A percentile compares a stretch with the other conserved stretches of the same genome.
These are phyloP conservation scores for Cryphonectria parasitica DNA, from an alignment of 2,329 filamentous ascomycete genomes.

Conservation along the genomic window DNA sequence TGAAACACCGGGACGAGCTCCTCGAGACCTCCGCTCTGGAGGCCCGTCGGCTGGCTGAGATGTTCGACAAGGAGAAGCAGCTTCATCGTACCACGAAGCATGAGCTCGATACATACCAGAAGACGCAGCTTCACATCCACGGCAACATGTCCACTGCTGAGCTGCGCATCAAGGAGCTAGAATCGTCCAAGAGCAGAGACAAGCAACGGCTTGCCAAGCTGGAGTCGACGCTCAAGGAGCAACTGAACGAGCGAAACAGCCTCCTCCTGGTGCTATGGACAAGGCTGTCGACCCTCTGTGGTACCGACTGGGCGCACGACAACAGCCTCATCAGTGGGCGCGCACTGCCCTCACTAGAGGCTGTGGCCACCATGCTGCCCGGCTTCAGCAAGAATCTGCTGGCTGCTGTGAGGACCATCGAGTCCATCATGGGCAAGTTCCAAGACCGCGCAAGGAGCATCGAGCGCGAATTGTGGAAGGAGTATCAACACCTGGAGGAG, in stretches of 20 bases:
- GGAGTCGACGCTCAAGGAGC: slow-evolving; percentile 82
- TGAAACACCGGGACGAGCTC: slow-evolving; percentile 85
- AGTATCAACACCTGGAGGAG: slow-evolving; percentile 85
- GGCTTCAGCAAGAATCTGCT: slow-evolving; percentile 91
- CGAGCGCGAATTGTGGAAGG: slow-evolving; percentile 88
- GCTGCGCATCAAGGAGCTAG: slow-evolving; percentile 81
- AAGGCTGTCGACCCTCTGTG: slow-evolving; percentile 81
- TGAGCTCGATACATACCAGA: slow-evolving; percentile 85
- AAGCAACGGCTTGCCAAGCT: slow-evolving; percentile 75
- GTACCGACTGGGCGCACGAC: slow-evolving; percentile 87
- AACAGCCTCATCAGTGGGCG: slow-evolving; percentile 89
- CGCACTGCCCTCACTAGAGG: slow-evolving; percentile 78
- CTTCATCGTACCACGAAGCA: slow-evolving; percentile 84
- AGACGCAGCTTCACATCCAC: slow-evolving; percentile 84
- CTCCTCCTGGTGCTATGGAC: slow-evolving; percentile 91
- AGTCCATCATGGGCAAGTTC: slow-evolving; percentile 77
- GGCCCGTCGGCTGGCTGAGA: slow-evolving; percentile 78
- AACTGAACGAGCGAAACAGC: slow-evolving; percentile 87
- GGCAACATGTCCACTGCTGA: slow-evolving; percentile 86
- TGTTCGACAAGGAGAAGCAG: slow-evolving; percentile 88
- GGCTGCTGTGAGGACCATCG: slow-evolving; percentile 83
- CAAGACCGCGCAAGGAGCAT: slow-evolving; percentile 78
- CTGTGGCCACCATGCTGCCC: slow-evolving; percentile 81
- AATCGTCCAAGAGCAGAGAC: slow-evolving; percentile 76
- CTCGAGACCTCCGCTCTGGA: slow-evolving; percentile 90